Conservation (phyloP, 2,329 filamentous ascomycete genomes). For the Drechslerella coelobrocha region DNA sequence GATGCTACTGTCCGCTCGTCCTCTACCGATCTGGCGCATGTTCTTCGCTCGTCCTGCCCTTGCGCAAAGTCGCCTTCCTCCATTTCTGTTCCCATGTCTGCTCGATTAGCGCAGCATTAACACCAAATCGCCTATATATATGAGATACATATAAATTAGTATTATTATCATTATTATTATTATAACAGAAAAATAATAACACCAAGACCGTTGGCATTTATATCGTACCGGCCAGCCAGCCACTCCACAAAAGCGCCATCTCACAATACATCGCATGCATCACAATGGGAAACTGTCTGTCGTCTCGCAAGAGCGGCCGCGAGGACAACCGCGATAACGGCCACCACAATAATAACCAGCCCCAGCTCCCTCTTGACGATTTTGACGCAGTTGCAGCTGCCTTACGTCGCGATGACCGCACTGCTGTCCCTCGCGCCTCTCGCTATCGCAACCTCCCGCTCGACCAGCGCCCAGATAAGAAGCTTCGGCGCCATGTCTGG, state of each 20-base stretch:
- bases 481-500: constrained; percentile 25
- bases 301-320: constrained; percentile 18
- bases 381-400: neutral
- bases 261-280: constrained; percentile 17
- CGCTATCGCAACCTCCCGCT: constrained; percentile 16
- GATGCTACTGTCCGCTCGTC: neutral
- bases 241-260: too few relatives aligned
- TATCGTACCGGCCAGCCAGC: too few relatives aligned
- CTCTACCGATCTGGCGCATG: neutral
- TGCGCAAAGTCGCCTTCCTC: neutral
- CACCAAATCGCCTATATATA: too few relatives aligned
- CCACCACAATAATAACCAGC: neutral
- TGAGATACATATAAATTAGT: too few relatives aligned
- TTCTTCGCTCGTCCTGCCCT: constrained; percentile 1
- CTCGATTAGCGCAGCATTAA: too few relatives aligned
- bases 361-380: neutral
- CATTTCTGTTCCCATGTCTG: too few relatives aligned
- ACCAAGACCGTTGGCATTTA: too few relatives aligned
- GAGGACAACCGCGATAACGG: constrained; percentile 5
- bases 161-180: too few relatives aligned
- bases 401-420: neutral
- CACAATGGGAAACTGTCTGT: constrained; percentile 47
- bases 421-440: constrained; percentile 1
- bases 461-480: constrained; percentile 11
- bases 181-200: too few relatives aligned